Evolutionary conservation across 441 rosid genomes (phyloP).

Genomic region (Melianthus villosus): DNA sequence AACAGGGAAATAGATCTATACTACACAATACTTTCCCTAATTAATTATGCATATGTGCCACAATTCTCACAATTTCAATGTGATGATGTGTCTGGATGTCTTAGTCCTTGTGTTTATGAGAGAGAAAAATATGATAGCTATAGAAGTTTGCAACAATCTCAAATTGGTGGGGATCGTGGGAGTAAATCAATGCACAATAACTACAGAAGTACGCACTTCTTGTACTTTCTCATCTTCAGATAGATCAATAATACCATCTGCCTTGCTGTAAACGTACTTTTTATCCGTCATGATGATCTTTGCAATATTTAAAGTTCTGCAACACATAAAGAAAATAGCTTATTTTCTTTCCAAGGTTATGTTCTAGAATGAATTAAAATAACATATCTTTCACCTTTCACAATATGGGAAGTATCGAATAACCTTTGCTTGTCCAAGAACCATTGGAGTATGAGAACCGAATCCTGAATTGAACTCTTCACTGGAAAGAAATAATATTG

Average conservation of each 20-base stretch:
- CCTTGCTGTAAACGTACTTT: slow-evolving; percentile 46
- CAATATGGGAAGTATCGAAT: slow-evolving; percentile 66
- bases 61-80: no score
- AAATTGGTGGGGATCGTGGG: no score
- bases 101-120: no score
- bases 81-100: no score
- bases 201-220: slow-evolving; percentile 47
- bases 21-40: no score
- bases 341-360: neutral
- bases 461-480: slow-evolving; percentile 94
- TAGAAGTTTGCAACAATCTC: no score
- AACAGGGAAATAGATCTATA: no score
- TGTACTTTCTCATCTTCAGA: slow-evolving; percentile 55
- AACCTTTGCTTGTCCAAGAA: slow-evolving; percentile 88
- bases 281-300: slow-evolving; percentile 67
- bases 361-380: no score
- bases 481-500: slow-evolving; percentile 25
- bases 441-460: slow-evolving; percentile 91
- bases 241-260: slow-evolving; percentile 46
- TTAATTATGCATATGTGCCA: no score
- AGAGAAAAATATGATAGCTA: no score
- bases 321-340: slow-evolving; percentile 10
- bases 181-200: no score
- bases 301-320: slow-evolving; percentile 60
- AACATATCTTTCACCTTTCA: slow-evolving; percentile 69